Conservation (phyloP, 1,139 yeast genomes). For the Hansenula anomala region DNA sequence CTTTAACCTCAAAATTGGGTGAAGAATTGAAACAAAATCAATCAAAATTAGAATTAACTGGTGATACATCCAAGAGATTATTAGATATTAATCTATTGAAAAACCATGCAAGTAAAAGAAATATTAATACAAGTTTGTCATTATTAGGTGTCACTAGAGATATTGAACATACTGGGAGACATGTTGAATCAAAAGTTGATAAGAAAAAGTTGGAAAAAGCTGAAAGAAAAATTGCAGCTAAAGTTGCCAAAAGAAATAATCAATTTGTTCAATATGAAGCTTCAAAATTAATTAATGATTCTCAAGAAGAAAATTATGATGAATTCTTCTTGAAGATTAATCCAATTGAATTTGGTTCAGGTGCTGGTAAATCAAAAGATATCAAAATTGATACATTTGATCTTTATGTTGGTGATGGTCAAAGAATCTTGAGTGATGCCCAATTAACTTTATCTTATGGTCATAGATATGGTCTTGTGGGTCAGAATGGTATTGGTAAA, state of each 20-base stretch:
- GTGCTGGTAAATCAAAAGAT: conserved; percentile 93
- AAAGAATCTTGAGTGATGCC: conserved; percentile 86
- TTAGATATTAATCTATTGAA: conserved; percentile 66
- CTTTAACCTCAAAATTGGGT: conserved; percentile 43
- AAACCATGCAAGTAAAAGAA: conserved; percentile 56
- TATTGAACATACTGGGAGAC: conserved; percentile 87
- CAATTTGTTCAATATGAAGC: conserved; percentile 88
- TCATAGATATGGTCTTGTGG: conserved; percentile 93
- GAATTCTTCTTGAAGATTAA: conserved; percentile 91
- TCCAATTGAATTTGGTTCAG: conserved; percentile 86
- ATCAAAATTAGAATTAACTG: conserved; percentile 62
- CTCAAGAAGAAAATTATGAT: conserved; percentile 73
- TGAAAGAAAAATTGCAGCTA: conserved; percentile 93
- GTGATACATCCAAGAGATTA: conserved; percentile 80
- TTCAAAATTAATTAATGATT: conserved; percentile 70
- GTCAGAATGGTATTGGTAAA: conserved; percentile 99
- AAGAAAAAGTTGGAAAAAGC: conserved; percentile 96
- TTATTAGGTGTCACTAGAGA: conserved; percentile 73
- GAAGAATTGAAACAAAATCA: conserved; percentile 63
- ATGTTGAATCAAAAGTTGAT: conserved; percentile 91
- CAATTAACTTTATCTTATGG: conserved; percentile 85
- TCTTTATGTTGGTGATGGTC: conserved; percentile 91
- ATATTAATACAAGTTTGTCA: conserved; percentile 66
- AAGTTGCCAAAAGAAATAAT: conserved; percentile 90
- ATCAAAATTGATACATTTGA: conserved; percentile 91